Evolutionary conservation across 495 filamentous ascomycete genomes (phyloP), one percentile per base, ranked within the genome.

Genomic region (Penicillium samsonianum): DNA sequence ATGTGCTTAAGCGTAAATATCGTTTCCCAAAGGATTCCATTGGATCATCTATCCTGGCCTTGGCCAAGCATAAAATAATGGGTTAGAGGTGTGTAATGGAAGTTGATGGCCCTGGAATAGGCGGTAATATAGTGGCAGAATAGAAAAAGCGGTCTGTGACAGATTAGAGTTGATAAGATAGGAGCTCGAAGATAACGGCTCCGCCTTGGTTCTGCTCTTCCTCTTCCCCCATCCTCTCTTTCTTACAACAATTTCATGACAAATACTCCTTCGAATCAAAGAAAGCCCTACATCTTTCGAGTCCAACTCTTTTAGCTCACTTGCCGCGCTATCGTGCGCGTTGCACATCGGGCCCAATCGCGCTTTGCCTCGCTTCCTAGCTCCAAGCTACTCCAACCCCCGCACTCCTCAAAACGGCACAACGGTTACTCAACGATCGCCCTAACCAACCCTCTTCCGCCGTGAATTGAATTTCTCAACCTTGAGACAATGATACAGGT

Each of bases 351-450:
- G 22, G 8, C 28, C 22, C 16, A 3, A 19, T 46, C 28, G 31
- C 23, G 16, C 31, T 11, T 47, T 33, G 2, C 31, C 16, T 46
- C n/a, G 31, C 20, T 23, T 47, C 33, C 16, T 33, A 47, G 53
- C 53, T 55, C 53, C 53, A 20, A 46, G 12, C 53, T 55, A 53
- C 50, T 43, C 53, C 53, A 46, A 55, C 43, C 53, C 53, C 53
- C 53, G 53, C 53, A 55, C 10, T 54, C 40, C 51, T 44, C 42
- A 20, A n/a, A 23, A 45, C 37, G 42, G 38, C 38, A 53, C 25
- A 41, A 17, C 28, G 30, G 42, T 40, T 46, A 46, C 53, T 40
- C 42, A 30, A 23, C 31, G 43, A 19, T 46, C 33, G 23, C 38
- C 8, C 22, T 26, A 42, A n/a, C 42, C 42, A 20, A 47, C 9